Evolutionary conservation across 345 rosid genomes (phyloP).

Genomic region (Citrus mangshanensis): DNA sequence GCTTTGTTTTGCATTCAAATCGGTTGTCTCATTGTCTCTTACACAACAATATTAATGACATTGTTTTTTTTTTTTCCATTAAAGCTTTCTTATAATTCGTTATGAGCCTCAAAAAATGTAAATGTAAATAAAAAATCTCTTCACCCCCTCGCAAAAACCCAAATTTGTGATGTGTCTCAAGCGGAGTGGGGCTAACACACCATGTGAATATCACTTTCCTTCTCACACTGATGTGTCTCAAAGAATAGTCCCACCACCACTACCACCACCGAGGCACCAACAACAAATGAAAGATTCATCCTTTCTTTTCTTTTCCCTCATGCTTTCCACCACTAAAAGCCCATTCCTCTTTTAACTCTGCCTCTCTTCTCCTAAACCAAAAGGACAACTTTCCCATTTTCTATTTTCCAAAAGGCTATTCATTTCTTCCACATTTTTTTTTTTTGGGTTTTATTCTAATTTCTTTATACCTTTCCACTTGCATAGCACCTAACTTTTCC

Average conservation of each 20-base stretch:
- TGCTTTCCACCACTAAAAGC: constrained; percentile 19
- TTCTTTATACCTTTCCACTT: constrained; percentile 23
- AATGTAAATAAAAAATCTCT: not conserved
- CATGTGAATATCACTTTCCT: constrained; percentile 54
- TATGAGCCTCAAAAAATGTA: no score
- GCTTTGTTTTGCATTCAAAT: not conserved
- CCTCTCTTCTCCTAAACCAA: constrained; percentile 12
- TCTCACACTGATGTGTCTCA: constrained; percentile 15
- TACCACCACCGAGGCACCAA: constrained; percentile 3
- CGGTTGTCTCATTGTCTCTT: not conserved
- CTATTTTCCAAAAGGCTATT: constrained; percentile 20
- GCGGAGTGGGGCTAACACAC: constrained; percentile 27
- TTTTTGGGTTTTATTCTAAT: no score
- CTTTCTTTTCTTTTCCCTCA: not conserved
- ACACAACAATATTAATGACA: not conserved
- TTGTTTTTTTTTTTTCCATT: not conserved
- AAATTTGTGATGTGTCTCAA: not conserved
- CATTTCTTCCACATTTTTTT: constrained; percentile 13
- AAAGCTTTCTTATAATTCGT: not conserved
- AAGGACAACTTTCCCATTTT: constrained; percentile 15
- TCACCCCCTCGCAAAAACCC: not conserved
- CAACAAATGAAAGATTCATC: not conserved
- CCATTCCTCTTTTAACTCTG: constrained; percentile 4
- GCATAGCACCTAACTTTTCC: constrained; percentile 12
- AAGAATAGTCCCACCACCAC: constrained; percentile 30